Evolutionary conservation across 2,329 filamentous ascomycete genomes (phyloP), one percentile per base, ranked within the genome.

Genomic region (Penicillium oxalicum): DNA sequence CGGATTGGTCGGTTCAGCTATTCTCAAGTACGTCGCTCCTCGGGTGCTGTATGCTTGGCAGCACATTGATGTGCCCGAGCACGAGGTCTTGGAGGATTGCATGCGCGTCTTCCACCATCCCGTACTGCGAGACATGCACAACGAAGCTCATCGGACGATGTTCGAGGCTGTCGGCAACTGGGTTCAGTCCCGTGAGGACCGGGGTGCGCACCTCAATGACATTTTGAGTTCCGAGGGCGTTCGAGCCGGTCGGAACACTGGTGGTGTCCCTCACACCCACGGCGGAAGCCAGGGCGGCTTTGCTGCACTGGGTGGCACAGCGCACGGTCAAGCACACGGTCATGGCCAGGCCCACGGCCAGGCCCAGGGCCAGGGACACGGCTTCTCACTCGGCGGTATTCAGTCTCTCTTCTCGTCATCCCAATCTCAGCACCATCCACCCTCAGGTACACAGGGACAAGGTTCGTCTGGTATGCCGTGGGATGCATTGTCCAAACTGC

Each of bases 11-110:
- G 86, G 87, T 6, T 74, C 83, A 4, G 83, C 82, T 0, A 86
- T 95, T 50, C 72, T 97, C 25, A 83, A 94, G 74, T 97, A 95
- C 61, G 82, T 87, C 29, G 88, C 90, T 1, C 91, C 91, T 2
- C 87, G 91, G 32, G 74, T 97, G 41, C 77, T 98, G 18, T 95
- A 91, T 64, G 91, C 91, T 3, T 97, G 91, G 89, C 88, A 97
- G 56, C 87, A 97, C 65, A 81, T 86, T 2, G 82, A 85, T 38
- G 83, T 95, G 0, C 82, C 88, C 0, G 85, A 93, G 4, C 81
- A 94, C 34, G 87, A 94, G 68, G 86, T 97, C 0, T 76, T 91
- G 53, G 77, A 88, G 54, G 91, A 97, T 58, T 82, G 94, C 36
- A 73, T 90, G 40, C 81, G 81, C 25, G 83, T 88, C 9, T 95